These are phyloP conservation scores for Trichoderma semiorbis DNA, from an alignment of 2,329 filamentous ascomycete genomes.

Conservation along the genomic window DNA sequence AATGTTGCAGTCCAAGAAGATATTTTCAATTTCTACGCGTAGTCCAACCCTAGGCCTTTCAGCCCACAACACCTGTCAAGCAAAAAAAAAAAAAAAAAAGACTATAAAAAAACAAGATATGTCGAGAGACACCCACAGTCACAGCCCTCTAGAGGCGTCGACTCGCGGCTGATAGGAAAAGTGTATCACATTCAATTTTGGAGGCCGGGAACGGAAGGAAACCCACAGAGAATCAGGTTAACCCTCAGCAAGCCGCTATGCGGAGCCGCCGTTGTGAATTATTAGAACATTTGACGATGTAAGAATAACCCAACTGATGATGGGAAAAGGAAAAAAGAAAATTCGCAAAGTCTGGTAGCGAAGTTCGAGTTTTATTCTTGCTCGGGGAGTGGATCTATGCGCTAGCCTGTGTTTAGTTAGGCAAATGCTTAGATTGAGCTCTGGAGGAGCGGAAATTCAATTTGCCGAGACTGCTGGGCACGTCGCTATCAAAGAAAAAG, in stretches of 20 bases:
- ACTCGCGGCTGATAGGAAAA: conserved; percentile 45
- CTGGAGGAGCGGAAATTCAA: neutral
- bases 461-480: neutral
- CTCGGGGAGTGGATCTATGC: neutral
- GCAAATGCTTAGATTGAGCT: neutral
- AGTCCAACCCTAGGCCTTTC: neutral
- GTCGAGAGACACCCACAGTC: conserved; percentile 44
- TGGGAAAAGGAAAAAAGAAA: conserved; percentile 35
- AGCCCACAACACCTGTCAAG: neutral
- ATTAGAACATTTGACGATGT: conserved; percentile 51
- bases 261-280: conserved; percentile 48
- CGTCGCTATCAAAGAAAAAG: neutral
- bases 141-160: conserved; percentile 39
- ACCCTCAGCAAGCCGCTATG: conserved; percentile 54
- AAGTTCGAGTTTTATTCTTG: conserved; percentile 20
- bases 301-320: conserved; percentile 47
- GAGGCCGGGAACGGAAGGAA: conserved; percentile 56
- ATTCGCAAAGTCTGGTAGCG: conserved; percentile 16
- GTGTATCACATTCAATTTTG: conserved; percentile 45
- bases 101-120: neutral
- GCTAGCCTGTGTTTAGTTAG: neutral
- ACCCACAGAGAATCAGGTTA: conserved; percentile 45
- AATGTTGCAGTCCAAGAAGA: neutral
- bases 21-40: neutral
- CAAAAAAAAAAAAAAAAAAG: neutral